Evolutionary conservation across 2,329 filamentous ascomycete genomes (phyloP), one percentile per base, ranked within the genome.

Genomic region (Monosporascus cannonballus): DNA sequence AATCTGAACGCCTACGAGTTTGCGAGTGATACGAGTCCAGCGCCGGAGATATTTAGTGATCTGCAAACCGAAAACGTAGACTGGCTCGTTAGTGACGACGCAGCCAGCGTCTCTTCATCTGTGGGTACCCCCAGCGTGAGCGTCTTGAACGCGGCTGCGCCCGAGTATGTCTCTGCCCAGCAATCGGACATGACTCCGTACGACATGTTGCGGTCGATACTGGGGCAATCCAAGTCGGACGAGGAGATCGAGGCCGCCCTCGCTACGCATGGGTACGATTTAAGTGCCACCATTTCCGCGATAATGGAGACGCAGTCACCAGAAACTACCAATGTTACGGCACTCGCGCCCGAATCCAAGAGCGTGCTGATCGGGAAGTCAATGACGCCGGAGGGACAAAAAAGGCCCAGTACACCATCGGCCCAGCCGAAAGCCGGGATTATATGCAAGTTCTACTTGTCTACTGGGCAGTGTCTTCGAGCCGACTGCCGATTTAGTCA

Each of bases 401-500:
- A 46, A 27, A 82, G 91, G 37, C 89, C 92, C 17, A 76, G 81
- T 8, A 96, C 91, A 1, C 92, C 93, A 2, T 82, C 84, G 24
- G 81, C 83, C 24, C 85, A 88, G 64, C 80, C 87, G 61, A 93
- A 91, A 69, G 90, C 88, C 57, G 87, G 90, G 25, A 87, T 96
- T 39, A 89, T 97, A 42, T 99, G 94, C 81, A 96, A 96, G 72
- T 99, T 97, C 70, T 97, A 91, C 77, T 77, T 99, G 58, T 93
- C 92, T 9, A 95, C 89, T 7, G 94, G 94, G n/a, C 89, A 94
- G 70, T 99, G 94, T 69, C 84, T 96, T 50, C 85, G 94, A 54
- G 93, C 93, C 55, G 94, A 99, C 71, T 99, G 94, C 70, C 87
- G 93, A 53, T 99, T 97, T 71, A 96, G 92, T 61, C 94, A 99